Conservation (phyloP, 805 yeast genomes). For the Lachancea nothofagi region DNA sequence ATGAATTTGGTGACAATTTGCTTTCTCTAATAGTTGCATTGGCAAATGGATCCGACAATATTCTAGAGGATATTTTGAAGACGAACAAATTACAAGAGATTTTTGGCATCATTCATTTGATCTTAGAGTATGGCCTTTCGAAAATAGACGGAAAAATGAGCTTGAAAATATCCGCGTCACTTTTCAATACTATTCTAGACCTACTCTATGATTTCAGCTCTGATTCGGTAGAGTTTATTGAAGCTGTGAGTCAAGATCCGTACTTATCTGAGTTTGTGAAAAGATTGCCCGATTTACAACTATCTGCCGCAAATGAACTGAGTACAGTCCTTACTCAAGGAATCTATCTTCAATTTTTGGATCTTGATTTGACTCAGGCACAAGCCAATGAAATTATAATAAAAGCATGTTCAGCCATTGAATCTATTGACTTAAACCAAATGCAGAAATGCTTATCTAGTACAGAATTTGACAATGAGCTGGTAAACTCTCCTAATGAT, state of each 20-base stretch:
- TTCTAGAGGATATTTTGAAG: slow-evolving; percentile 39
- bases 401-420: slow-evolving; percentile 24
- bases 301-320: slow-evolving; percentile 26
- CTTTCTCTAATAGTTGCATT: slow-evolving; percentile 63
- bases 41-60: slow-evolving; percentile 57
- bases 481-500: slow-evolving; percentile 13
- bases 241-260: slow-evolving; percentile 16
- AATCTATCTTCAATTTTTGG: slow-evolving; percentile 35
- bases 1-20: slow-evolving; percentile 68
- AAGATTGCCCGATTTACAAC: slow-evolving; percentile 14
- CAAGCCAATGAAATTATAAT: slow-evolving; percentile 24
- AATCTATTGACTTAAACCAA: slow-evolving; percentile 31
- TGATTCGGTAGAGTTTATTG: slow-evolving; percentile 51
- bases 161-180: slow-evolving; percentile 35
- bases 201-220: slow-evolving; percentile 55
- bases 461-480: slow-evolving; percentile 16
- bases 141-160: slow-evolving; percentile 12
- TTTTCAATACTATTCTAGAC: slow-evolving; percentile 51
- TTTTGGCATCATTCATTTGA: slow-evolving; percentile 17
- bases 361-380: slow-evolving; percentile 22
- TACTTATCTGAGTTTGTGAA: slow-evolving; percentile 17
- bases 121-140: slow-evolving; percentile 29
- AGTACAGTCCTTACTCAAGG: slow-evolving; percentile 35
- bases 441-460: slow-evolving; percentile 25
- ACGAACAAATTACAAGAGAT: slow-evolving; percentile 24